phyloP scores from a whole-genome alignment of 164 flowering plant species.

The Cinnamomum chago region DNA sequence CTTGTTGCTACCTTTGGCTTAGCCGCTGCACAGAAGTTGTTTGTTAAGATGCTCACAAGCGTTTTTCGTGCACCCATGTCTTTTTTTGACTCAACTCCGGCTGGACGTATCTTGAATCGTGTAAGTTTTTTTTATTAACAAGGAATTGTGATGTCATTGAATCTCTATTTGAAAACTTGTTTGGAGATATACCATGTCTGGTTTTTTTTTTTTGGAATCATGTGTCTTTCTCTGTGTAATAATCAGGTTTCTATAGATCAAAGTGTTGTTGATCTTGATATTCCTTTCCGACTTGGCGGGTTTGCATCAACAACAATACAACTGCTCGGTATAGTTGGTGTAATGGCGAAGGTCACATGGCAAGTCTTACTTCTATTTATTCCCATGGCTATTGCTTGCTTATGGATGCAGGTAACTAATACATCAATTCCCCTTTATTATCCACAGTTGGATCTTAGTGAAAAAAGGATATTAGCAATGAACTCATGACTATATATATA shows the following conservation, averaged over 20 bases:
- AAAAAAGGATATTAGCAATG: too few relatives aligned
- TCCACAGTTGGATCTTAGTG: too few relatives aligned
- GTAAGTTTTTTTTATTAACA: slow-evolving; percentile 41
- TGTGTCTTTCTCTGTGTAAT: slow-evolving; percentile 10
- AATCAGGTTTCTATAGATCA: slow-evolving; percentile 95
- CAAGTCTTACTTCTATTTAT: slow-evolving; percentile 89
- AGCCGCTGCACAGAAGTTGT: slow-evolving; percentile 89
- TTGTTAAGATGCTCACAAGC: slow-evolving; percentile 74
- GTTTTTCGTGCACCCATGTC: slow-evolving; percentile 96
- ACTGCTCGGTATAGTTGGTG: slow-evolving; percentile 93
- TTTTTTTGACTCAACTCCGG: slow-evolving; percentile 95
- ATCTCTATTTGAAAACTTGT: not conserved
- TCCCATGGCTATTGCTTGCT: slow-evolving; percentile 94
- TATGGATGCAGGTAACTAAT: slow-evolving; percentile 96
- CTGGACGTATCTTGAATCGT: slow-evolving; percentile 94
- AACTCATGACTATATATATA: too few relatives aligned
- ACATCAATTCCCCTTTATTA: not conserved
- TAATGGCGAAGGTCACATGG: slow-evolving; percentile 95
- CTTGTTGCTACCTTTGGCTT: slow-evolving; percentile 96
- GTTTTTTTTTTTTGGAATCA: slow-evolving; percentile 1
- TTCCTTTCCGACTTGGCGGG: slow-evolving; percentile 98
- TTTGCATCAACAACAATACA: slow-evolving; percentile 98
- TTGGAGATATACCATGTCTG: not conserved
- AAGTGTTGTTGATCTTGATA: slow-evolving; percentile 99
- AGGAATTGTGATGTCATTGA: slow-evolving; percentile 4